Percentiles rank a stretch among this genome's conserved stretches.
Evolutionary conservation across 2,329 filamentous ascomycete species (phyloP).

Genomic region (Trichoderma sp.): DNA sequence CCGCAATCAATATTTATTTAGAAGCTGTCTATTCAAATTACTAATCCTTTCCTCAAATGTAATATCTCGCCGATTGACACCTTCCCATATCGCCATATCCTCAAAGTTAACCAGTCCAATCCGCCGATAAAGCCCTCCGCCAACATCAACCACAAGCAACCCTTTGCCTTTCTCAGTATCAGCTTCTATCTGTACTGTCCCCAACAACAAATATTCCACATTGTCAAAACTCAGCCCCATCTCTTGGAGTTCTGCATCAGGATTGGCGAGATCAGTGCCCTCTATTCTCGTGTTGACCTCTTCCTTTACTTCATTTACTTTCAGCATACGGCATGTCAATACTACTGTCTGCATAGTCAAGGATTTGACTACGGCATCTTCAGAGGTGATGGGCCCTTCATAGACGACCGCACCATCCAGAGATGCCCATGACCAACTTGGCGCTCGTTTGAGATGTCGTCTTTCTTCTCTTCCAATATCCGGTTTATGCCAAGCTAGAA

Average conservation of each 20-base stretch:
- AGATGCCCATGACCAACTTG: conserved; percentile 12
- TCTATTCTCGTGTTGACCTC: not conserved
- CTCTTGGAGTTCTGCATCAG: not conserved
- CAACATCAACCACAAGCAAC: not conserved
- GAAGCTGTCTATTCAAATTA: not conserved
- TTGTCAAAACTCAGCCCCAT: not conserved
- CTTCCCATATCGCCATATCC: not conserved
- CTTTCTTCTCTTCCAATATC: not conserved
- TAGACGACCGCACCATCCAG: not conserved
- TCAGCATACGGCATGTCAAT: not conserved
- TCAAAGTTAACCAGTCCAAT: not conserved
- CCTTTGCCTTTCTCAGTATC: not conserved
- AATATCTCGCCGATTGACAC: not conserved
- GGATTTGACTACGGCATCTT: not conserved
- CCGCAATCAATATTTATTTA: not conserved
- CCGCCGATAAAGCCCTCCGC: not conserved
- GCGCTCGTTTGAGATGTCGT: not conserved
- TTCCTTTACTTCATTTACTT: not conserved
- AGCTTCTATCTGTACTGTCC: not conserved
- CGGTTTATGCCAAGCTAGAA: not conserved
- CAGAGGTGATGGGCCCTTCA: not conserved
- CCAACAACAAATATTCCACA: not conserved
- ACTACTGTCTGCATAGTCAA: not conserved
- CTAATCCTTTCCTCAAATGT: not conserved
- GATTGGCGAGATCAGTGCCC: not conserved